These are phyloP conservation scores for Lablab purpureus DNA, from an alignment of 306 rosid genomes.

Conservation along the genomic window DNA sequence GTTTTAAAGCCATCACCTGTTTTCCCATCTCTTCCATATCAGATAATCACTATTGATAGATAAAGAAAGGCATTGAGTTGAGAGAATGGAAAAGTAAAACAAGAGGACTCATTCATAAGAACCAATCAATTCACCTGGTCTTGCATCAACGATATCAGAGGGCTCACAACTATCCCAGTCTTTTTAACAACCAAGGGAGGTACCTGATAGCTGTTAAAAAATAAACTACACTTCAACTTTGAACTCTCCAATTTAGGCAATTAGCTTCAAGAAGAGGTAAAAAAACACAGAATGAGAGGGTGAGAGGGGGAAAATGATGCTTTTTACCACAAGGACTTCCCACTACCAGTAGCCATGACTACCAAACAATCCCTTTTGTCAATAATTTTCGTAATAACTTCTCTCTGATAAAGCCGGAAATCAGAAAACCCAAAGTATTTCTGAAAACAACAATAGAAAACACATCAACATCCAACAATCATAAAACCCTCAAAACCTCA, in stretches of 20 bases:
- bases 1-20: slow-evolving; percentile 90
- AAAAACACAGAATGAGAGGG: not conserved
- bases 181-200: slow-evolving; percentile 83
- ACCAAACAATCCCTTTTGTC: slow-evolving; percentile 77
- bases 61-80: not conserved
- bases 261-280: not conserved
- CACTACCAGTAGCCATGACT: slow-evolving; percentile 97
- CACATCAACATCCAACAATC: slow-evolving; percentile 26
- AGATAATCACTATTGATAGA: slow-evolving; percentile 21
- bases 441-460: slow-evolving; percentile 48
- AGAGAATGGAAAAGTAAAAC: slow-evolving; percentile 26
- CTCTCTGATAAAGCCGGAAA: slow-evolving; percentile 78
- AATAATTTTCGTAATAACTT: slow-evolving; percentile 68
- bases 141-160: slow-evolving; percentile 89
- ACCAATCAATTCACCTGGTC: slow-evolving; percentile 67
- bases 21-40: slow-evolving; percentile 39
- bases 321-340: slow-evolving; percentile 84
- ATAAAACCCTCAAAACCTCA: slow-evolving; percentile 11
- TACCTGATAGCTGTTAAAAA: slow-evolving; percentile 73
- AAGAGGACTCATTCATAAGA: not conserved
- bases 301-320: not conserved
- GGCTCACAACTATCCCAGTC: slow-evolving; percentile 91
- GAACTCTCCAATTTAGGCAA: slow-evolving; percentile 13
- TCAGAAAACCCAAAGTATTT: slow-evolving; percentile 70
- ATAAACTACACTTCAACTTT: not conserved